Evolutionary conservation across 306 rosid genomes (phyloP).

Genomic region (Abrus precatorius): DNA sequence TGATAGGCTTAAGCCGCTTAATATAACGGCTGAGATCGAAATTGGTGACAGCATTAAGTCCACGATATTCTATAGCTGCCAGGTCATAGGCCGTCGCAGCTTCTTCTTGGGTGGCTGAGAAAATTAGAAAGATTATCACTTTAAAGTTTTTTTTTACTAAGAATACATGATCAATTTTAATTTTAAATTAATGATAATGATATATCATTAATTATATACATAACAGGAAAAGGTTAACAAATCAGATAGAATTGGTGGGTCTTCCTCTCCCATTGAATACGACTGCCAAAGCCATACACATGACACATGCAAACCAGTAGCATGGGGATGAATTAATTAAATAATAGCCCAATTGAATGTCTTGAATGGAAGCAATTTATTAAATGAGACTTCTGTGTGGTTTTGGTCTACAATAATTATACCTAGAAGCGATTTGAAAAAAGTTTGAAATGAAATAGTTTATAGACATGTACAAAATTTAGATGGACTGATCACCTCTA

Average conservation of each 20-base stretch:
- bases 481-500: neutral
- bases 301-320: slow-evolving; percentile 13
- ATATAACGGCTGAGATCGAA: slow-evolving; percentile 92
- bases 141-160: neutral
- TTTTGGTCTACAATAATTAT: neutral
- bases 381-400: neutral
- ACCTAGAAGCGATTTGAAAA: neutral
- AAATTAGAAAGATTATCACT: neutral
- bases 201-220: neutral
- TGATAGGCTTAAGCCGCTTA: slow-evolving; percentile 71
- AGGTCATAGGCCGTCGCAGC: slow-evolving; percentile 94
- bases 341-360: neutral
- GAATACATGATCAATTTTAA: neutral
- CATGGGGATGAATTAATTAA: neutral
- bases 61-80: slow-evolving; percentile 96
- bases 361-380: neutral
- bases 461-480: neutral
- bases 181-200: slow-evolving; percentile 1
- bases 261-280: slow-evolving; percentile 25
- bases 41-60: slow-evolving; percentile 93
- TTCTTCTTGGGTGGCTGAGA: slow-evolving; percentile 94
- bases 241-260: slow-evolving; percentile 42
- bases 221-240: slow-evolving; percentile 35
- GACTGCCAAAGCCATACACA: slow-evolving; percentile 21
- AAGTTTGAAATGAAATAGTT: neutral